Conservation (phyloP, 2,329 filamentous ascomycete genomes). For the Microdochium paspali region DNA sequence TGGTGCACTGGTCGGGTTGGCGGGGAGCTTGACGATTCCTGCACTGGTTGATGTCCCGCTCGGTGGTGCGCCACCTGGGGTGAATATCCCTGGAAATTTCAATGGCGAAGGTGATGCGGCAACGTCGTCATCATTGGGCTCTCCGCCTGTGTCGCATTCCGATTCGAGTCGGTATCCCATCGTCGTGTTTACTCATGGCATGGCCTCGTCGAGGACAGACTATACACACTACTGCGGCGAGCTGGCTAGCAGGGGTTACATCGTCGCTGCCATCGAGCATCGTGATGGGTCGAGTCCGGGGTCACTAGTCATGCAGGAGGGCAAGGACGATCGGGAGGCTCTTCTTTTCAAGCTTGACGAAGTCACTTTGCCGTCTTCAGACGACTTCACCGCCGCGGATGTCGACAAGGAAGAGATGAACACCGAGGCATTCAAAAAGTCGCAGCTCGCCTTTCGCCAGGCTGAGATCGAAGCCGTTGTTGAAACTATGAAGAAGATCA, state of each 20-base stretch:
- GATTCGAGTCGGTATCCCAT: slow-evolving; percentile 24
- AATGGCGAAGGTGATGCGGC: slow-evolving; percentile 5
- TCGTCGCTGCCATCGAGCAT: slow-evolving; percentile 41
- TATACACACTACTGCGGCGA: slow-evolving; percentile 42
- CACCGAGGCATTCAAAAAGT: slow-evolving; percentile 27
- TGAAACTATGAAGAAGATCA: slow-evolving; percentile 27
- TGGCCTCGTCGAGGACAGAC: slow-evolving; percentile 38
- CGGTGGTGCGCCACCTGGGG: slow-evolving; percentile 9
- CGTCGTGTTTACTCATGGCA: slow-evolving; percentile 42
- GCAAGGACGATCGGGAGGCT: slow-evolving; percentile 13
- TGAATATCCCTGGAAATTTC: slow-evolving; percentile 10
- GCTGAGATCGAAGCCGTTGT: slow-evolving; percentile 38
- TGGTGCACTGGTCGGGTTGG: slow-evolving; percentile 28
- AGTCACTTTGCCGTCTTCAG: slow-evolving; percentile 23
- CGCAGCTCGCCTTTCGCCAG: slow-evolving; percentile 39
- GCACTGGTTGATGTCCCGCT: slow-evolving; percentile 36
- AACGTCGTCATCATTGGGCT: not conserved
- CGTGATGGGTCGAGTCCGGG: slow-evolving; percentile 42
- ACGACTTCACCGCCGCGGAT: slow-evolving; percentile 28
- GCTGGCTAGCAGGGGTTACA: slow-evolving; percentile 36
- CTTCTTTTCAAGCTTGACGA: slow-evolving; percentile 2
- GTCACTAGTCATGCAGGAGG: slow-evolving; percentile 24
- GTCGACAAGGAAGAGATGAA: slow-evolving; percentile 11
- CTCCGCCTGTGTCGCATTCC: slow-evolving; percentile 7
- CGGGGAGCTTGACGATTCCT: slow-evolving; percentile 34